Base-by-base conservation (phyloP, 2,329 filamentous ascomycete genomes). In the Fusarium solani-melongenae region DNA sequence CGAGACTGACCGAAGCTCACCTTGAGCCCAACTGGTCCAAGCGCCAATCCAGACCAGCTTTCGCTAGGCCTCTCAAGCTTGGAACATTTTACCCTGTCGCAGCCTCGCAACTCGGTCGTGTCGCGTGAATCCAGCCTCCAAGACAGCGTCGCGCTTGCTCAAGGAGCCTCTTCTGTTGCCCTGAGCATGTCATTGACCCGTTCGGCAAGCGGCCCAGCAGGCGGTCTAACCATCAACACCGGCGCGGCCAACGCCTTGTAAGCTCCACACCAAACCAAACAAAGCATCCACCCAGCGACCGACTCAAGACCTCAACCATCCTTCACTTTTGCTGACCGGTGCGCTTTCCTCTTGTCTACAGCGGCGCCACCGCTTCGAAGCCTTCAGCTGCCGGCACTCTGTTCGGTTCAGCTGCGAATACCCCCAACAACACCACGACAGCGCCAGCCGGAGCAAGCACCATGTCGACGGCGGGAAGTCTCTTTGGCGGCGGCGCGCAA, bases 141-240 rank as follows among this genome's bases (percentile, higher is more conserved):
- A 76, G 44, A 53, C 67, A 71, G 58, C 67, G 68, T 78, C 69
- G 71, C 75, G 74, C 68, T 56, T 64, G 38, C 27, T 72, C 61
- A 51, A 65, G 66, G 62, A 63, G 55, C 46, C 59, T 62, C 61
- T 63, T 61, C 69, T 71, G 55, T 61, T 66, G 55, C 57, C 72
- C 65, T 67, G 71, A 77, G 72, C 64, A 88, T 88, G 86, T 85
- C 86, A 79, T 81, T 88, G 79, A 85, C 85, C 67, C 86, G 89
- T 80, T 91, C 89, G 76, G 87, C 87, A 67, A 90, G 89, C 80
- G 89, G 88, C 77, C 89, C 89, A 70, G 88, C 85, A 72, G 89
- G 88, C 77, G 89, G 88, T 78, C 85, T 92, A 73, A 90, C 87
- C 78, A 91, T 92, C 82, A 92, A 92, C 82, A 91, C 89, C 20